Evolutionary conservation across 2,329 filamentous ascomycete species (phyloP), one percentile per base, ranked within the genome.

Genomic region (Fusarium sp.): DNA sequence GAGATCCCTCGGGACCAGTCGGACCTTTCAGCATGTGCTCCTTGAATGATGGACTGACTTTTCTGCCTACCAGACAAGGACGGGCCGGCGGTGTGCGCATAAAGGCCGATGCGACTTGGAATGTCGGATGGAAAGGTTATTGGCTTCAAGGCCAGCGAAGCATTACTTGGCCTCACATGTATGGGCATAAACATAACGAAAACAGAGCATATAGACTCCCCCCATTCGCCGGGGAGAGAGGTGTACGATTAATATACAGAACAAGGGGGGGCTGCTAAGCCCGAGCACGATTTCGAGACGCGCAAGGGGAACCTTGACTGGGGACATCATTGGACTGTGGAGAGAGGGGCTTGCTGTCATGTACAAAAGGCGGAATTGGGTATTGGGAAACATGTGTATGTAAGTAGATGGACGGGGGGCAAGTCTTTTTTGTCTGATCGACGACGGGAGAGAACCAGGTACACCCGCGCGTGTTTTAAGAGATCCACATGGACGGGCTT

Each of bases 71-170:
- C 54, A 79, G 78, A 66, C 60, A 79, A 78, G 70, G 78, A 78
- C 57, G 78, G 75, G 35, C 78, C 78, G 33, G 68, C 74, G 61
- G 69, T 71, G 64, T 79, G 78, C 74, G 72, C 63, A 67, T 79
- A 68, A 74, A 54, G 36, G 25, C 31, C 60, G 36, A 56, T 31
- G 61, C 18, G n/a, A 25, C 31, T 52, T 47, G 47, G 40, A 33
- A 52, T 5, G 42, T 25, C 42, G 47, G 27, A 54, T 27, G 22
- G 42, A n/a, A 31, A 31, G 42, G 42, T 47, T 47, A 47, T 14
- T 25, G 42, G 47, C 11, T 54, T 52, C 47, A 56, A 27, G 50
- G 29, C 27, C n/a, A 58, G 47, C 40, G 36, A 64, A 56, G 8
- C 18, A 71, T 60, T 66, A 57, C 57, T 61, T 63, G 56, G 38